Evolutionary conservation across 768 basidiomycete genomes (phyloP), one percentile per base, ranked within the genome.

Genomic region (Russula vinacea): DNA sequence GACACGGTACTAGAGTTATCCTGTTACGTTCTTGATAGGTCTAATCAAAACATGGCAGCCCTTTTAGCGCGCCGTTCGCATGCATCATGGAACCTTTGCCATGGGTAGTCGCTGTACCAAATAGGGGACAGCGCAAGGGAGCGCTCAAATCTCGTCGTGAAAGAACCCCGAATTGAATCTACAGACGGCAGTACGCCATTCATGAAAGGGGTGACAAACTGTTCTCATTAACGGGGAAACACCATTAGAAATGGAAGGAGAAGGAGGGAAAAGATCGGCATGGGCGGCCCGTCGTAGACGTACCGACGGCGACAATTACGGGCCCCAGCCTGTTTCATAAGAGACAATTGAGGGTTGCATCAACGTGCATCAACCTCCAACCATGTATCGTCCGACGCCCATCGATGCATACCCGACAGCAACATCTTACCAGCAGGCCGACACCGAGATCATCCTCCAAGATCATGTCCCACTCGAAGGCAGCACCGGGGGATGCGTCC

Each of bases 401-500:
- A 78, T 74, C 42, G 92, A 94, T 70, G 78, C 75, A 6, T 83
- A 84, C 63, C 79, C 77, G 4, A 89, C 92, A 0, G 70, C 78
- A 13, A 92, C 92, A 0, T 89, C 89, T 0, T 67, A 71, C 1
- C 63, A 78, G 0, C 90, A 93, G 71, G 76, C 77, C 11, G 82
- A 85, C 57, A 92, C 88, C 0, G 91, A 93, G 75, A 75, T 79
- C 2, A 71, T 84, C 54, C 78, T 93, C n/a, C 74, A 79, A 53
- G 76, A 79, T 39, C 84, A 90, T 61, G 70, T 83, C 19, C 80
- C 87, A 13, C 53, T 63, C 39, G 67, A 60, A 24, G 70, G 71
- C 56, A 67, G 44, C 44, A 5, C 22, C 26, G 49, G 49, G 2
- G 33, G 62, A 22, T 77, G 81, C 0, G 70, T 73, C 3, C 77